Evolutionary conservation across 192 early-diverging fungal species (phyloP), one percentile per base, ranked within the genome.

Genomic region (Powellomyces hirtus): DNA sequence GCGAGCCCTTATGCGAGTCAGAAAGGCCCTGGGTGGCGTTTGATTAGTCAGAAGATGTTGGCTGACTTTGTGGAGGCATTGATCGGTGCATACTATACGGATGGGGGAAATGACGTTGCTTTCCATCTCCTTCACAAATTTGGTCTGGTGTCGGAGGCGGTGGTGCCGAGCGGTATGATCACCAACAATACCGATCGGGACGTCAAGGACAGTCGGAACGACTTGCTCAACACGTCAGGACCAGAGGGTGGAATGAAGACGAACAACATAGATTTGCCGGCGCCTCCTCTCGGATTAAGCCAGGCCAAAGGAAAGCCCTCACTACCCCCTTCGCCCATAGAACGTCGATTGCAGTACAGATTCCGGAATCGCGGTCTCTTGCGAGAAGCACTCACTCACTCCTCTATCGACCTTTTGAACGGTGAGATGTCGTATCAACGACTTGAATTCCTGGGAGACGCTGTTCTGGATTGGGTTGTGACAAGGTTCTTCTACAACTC

Each of bases 371-470:
- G 79, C 5, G 35, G 73, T 0, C 59, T 92, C n/a, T 71, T 91
- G 22, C 63, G 78, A 4, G 88, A 96, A 57, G 53, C 53, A 56
- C 71, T 96, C 52, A 93, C 91, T 0, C 93, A 95, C 57, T 20
- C 51, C 16, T 75, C 76, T 31, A 16, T 20, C 13, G 36, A 10
- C 37, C 38, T 11, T 42, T 26, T 8, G 13, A 40, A 27, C 10
- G 8, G 24, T 11, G 18, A 35, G 14, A 67, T 74, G 42, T 91
- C 90, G 69, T 97, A 95, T 69, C 88, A 97, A 71, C 89, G 92
- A 6, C 79, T 97, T 14, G 94, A 97, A 79, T 95, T 89, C 64
- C 68, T 95, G 36, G 94, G 94, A 6, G 94, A 97, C 45, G 92
- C 92, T 0, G 76, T 95, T 22, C 40, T 97, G 56, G 94, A 97